Evolutionary conservation across 768 basidiomycete species (phyloP).

Genomic region (Tricholoma terreum): DNA sequence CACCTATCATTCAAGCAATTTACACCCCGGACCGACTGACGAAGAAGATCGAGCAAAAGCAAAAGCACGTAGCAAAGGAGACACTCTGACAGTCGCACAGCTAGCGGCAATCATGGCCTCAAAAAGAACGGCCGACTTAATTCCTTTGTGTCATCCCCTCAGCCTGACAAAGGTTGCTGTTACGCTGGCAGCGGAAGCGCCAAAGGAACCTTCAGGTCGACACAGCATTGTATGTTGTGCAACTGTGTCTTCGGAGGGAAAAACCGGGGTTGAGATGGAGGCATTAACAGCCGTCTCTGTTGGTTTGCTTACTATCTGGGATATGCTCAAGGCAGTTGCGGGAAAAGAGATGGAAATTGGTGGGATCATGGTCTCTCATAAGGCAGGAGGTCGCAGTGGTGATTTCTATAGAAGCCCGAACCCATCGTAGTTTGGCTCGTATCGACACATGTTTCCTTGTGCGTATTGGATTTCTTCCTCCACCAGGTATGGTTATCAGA

Average conservation of each 20-base stretch:
- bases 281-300: slow-evolving; percentile 82
- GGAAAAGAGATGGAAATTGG: slow-evolving; percentile 85
- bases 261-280: slow-evolving; percentile 93
- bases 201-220: slow-evolving; percentile 14
- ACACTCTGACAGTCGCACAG: slow-evolving; percentile 72
- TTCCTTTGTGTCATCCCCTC: slow-evolving; percentile 89
- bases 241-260: slow-evolving; percentile 71
- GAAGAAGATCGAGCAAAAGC: slow-evolving; percentile 33
- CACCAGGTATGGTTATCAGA: not conserved
- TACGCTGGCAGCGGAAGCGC: slow-evolving; percentile 47
- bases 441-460: not conserved
- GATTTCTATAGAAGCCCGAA: slow-evolving; percentile 47
- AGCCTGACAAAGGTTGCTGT: slow-evolving; percentile 67
- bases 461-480: not conserved
- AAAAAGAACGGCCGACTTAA: slow-evolving; percentile 79
- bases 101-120: slow-evolving; percentile 86
- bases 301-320: slow-evolving; percentile 82
- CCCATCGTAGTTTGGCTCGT: not conserved
- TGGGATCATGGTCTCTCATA: slow-evolving; percentile 59
- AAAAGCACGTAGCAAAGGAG: slow-evolving; percentile 64
- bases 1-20: slow-evolving; percentile 29
- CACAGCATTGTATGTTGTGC: slow-evolving; percentile 62
- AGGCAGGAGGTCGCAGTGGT: slow-evolving; percentile 73
- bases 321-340: slow-evolving; percentile 89
- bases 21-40: slow-evolving; percentile 7